These are phyloP conservation scores for Pseudogymnoascus pannorum DNA, from an alignment of 2,329 filamentous ascomycete species.

Conservation along the genomic window DNA sequence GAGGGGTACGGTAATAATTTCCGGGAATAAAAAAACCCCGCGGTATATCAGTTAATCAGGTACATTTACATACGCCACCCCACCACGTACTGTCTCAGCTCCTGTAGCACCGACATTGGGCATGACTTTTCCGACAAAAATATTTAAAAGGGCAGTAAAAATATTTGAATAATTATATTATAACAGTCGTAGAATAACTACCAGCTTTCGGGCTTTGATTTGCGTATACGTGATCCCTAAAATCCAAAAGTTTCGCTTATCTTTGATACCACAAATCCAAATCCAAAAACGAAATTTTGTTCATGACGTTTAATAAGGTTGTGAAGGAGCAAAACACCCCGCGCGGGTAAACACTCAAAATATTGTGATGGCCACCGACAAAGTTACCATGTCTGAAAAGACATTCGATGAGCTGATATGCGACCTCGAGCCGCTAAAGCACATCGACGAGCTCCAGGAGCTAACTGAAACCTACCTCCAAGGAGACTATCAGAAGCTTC, in stretches of 20 bases:
- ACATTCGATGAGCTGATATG: conserved; percentile 5
- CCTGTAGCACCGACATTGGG: neutral
- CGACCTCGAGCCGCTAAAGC: neutral
- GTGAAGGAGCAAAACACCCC: neutral
- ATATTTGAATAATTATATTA: neutral
- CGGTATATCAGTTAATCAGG: too few species aligned
- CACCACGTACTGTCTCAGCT: neutral
- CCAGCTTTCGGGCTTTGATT: neutral
- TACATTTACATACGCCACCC: neutral
- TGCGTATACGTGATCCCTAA: neutral
- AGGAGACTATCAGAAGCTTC: conserved; percentile 7
- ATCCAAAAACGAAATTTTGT: neutral
- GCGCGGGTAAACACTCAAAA: neutral
- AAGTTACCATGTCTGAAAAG: neutral
- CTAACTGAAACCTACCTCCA: neutral
- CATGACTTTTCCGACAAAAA: neutral
- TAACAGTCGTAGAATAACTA: neutral
- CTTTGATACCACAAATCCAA: conserved; percentile 7
- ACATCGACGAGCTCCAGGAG: neutral
- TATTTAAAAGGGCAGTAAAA: neutral
- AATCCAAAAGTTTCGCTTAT: conserved; percentile 8
- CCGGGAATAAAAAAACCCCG: neutral
- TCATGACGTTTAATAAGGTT: conserved; percentile 6
- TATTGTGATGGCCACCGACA: neutral
- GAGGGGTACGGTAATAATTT: neutral